Evolutionary conservation across 2,329 filamentous ascomycete genomes (phyloP).

Genomic region (Geosmithia putterillii): DNA sequence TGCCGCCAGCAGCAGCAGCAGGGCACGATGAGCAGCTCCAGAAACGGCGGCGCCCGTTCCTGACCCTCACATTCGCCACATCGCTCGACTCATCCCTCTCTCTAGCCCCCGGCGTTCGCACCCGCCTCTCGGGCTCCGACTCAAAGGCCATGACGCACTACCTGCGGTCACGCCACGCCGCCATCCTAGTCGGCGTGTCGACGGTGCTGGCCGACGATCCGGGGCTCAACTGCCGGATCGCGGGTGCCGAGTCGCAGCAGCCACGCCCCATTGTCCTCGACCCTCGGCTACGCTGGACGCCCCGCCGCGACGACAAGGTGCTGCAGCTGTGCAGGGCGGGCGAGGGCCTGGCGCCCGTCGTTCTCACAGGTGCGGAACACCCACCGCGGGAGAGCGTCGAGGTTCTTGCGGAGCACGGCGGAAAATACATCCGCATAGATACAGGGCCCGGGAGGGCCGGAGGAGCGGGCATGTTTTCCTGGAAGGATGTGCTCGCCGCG

Average conservation of each 20-base stretch:
- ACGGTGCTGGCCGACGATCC: conserved; percentile 81
- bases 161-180: conserved; percentile 69
- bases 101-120: conserved; percentile 67
- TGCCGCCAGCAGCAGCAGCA: conserved; percentile 11
- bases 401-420: conserved; percentile 35
- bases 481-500: conserved; percentile 49
- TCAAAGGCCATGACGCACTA: conserved; percentile 92
- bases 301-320: conserved; percentile 48
- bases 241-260: conserved; percentile 44
- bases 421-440: conserved; percentile 33
- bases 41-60: conserved; percentile 31
- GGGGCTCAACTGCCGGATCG: conserved; percentile 68
- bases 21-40: neutral
- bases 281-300: conserved; percentile 61
- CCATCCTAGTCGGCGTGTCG: conserved; percentile 73
- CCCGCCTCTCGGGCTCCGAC: conserved; percentile 66
- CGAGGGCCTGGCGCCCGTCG: conserved; percentile 59
- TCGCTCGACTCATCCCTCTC: conserved; percentile 78
- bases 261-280: conserved; percentile 77
- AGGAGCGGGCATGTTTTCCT: conserved; percentile 38
- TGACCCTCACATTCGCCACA: conserved; percentile 82
- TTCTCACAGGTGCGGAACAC: conserved; percentile 42
- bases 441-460: conserved; percentile 18
- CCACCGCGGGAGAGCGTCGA: conserved; percentile 28
- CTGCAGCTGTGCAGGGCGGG: conserved; percentile 51